phyloP scores from a whole-genome alignment of 2,329 filamentous ascomycete species.

The Fusarium nelsonii region DNA sequence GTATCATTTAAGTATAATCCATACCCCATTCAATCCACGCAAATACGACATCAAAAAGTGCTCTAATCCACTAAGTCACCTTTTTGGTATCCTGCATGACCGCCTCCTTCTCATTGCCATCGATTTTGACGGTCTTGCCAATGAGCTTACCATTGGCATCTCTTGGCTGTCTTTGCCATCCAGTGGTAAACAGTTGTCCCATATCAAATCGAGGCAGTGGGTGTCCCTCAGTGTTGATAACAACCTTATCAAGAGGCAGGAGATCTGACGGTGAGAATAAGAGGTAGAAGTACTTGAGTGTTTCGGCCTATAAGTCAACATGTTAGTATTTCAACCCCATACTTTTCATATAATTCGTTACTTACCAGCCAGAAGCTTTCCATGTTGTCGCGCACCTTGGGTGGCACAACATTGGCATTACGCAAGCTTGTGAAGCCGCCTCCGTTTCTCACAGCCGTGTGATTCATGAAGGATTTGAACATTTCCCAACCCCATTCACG shows the following conservation, averaged over 20 bases:
- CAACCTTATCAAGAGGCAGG: conserved; percentile 85
- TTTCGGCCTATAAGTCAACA: conserved; percentile 77
- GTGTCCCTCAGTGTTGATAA: conserved; percentile 97
- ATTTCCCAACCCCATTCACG: conserved; percentile 99
- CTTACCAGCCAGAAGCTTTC: conserved; percentile 97
- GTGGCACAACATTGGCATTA: conserved; percentile 79
- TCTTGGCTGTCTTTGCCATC: conserved; percentile 80
- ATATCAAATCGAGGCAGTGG: conserved; percentile 89
- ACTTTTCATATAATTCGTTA: conserved; percentile 24
- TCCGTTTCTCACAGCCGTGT: conserved; percentile 82
- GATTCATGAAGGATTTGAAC: conserved; percentile 90
- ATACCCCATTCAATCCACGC: conserved; percentile 2
- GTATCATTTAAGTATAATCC: conserved; percentile 17
- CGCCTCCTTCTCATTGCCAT: conserved; percentile 26
- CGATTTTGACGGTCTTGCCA: conserved; percentile 22
- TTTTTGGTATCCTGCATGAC: conserved; percentile 25
- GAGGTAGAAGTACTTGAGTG: conserved; percentile 96
- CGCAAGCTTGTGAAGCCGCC: conserved; percentile 85
- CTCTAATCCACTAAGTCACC: conserved; percentile 13
- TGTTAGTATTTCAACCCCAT: conserved; percentile 24
- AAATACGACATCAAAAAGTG: conserved; percentile 2
- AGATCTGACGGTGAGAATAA: conserved; percentile 88
- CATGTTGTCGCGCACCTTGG: conserved; percentile 86
- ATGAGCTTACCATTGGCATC: conserved; percentile 59
- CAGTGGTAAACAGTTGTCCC: conserved; percentile 80